Evolutionary conservation across 177 flowering plant species (phyloP).

Genomic region (Telopea speciosissima): DNA sequence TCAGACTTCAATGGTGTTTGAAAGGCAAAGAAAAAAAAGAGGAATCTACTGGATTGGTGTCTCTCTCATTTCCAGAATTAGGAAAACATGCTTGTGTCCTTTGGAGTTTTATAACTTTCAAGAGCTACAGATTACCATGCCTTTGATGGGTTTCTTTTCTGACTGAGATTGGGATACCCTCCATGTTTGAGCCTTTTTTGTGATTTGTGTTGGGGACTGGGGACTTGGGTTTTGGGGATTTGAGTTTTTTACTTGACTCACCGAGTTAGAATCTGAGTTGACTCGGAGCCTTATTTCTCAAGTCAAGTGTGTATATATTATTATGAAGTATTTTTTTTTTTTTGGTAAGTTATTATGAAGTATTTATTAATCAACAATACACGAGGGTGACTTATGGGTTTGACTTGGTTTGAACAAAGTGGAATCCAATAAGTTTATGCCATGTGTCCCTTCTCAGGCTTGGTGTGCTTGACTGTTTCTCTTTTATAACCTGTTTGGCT

Average conservation of each 20-base stretch:
- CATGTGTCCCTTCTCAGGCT: not conserved
- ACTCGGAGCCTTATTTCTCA: not conserved
- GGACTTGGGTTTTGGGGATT: not conserved
- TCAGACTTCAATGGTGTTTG: not conserved
- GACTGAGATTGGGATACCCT: not conserved
- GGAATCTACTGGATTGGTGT: not conserved
- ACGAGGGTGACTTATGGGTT: not conserved
- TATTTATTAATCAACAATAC: no score
- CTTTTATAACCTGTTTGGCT: not conserved
- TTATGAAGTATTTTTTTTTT: not conserved
- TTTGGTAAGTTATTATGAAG: no score
- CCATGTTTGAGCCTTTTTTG: not conserved
- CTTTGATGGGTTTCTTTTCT: not conserved
- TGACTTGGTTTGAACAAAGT: not conserved
- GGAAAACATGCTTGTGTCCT: not conserved
- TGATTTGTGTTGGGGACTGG: not conserved
- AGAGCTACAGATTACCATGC: not conserved
- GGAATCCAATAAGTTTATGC: not conserved
- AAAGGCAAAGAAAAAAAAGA: not conserved
- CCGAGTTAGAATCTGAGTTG: not conserved
- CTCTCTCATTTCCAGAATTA: not conserved
- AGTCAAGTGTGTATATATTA: not conserved
- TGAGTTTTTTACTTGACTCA: not conserved
- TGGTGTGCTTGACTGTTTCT: not conserved
- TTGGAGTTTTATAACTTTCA: not conserved